Conservation (phyloP, 495 filamentous ascomycete genomes). For the Lepidopterella palustris region DNA sequence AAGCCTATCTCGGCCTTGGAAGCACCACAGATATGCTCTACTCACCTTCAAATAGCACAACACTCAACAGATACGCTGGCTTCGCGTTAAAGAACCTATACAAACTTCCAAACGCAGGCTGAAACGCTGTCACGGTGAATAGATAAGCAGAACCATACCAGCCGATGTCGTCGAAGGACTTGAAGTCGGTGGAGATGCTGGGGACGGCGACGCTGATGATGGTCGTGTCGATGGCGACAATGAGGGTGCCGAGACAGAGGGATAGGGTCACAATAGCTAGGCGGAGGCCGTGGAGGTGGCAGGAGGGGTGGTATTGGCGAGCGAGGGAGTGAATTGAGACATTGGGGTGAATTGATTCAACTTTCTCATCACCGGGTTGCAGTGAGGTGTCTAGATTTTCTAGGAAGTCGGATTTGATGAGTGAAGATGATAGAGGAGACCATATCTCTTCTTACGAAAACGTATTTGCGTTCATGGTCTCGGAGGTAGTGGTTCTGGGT, state of each 20-base stretch:
- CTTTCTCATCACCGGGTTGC: no score
- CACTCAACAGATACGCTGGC: slow-evolving; percentile 12
- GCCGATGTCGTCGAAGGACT: slow-evolving; percentile 29
- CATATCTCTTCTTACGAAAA: no score
- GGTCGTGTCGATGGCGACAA: slow-evolving; percentile 27
- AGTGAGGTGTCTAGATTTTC: no score
- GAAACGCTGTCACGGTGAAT: slow-evolving; percentile 29
- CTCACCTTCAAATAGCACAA: slow-evolving; percentile 32
- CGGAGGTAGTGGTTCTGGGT: no score
- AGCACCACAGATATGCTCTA: neutral
- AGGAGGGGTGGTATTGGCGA: no score
- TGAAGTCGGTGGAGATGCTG: slow-evolving; percentile 26
- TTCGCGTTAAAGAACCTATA: slow-evolving; percentile 30
- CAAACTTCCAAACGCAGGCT: slow-evolving; percentile 29
- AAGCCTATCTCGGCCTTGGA: neutral
- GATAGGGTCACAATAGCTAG: neutral
- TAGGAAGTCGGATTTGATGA: no score
- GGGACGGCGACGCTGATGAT: slow-evolving; percentile 33
- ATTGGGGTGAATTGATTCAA: no score
- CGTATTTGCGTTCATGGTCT: no score
- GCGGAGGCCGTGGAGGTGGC: no score
- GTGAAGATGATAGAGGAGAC: no score
- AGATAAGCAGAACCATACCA: slow-evolving; percentile 35
- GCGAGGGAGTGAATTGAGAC: no score
- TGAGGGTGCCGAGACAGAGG: slow-evolving; percentile 16